Percentiles rank a stretch among this genome's conserved stretches.
Evolutionary conservation across 148 eudicot species (phyloP).

Genomic region (Rhododendron molle): DNA sequence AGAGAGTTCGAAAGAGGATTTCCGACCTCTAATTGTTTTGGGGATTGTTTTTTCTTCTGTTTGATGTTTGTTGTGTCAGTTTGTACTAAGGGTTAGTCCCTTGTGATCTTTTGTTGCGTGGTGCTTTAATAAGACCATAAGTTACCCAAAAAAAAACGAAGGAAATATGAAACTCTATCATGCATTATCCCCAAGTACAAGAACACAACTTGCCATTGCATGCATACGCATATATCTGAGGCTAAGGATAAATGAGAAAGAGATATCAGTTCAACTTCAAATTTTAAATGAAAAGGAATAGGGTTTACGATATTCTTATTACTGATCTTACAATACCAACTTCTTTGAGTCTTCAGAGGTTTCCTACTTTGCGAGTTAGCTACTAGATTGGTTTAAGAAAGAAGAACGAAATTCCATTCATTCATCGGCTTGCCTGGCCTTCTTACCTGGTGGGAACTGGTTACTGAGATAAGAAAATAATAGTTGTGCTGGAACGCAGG

Average conservation of each 20-base stretch:
- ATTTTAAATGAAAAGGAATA: neutral
- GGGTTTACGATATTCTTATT: neutral
- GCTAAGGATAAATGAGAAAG: neutral
- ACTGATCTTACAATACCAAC: neutral
- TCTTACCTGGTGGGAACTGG: too few relatives aligned
- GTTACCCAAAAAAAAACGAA: too few relatives aligned
- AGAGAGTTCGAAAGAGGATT: too few relatives aligned
- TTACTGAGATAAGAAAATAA: neutral
- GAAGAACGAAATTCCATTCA: neutral
- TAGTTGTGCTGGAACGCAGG: too few relatives aligned
- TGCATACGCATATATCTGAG: neutral
- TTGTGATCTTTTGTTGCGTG: too few relatives aligned
- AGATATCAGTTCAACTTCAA: neutral
- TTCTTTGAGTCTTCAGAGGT: neutral
- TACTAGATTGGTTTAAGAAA: neutral
- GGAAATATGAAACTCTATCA: neutral
- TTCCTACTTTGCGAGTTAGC: neutral
- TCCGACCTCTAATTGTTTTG: too few relatives aligned
- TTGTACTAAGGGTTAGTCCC: too few relatives aligned
- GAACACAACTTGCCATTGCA: neutral
- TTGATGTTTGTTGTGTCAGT: too few relatives aligned
- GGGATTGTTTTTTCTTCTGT: too few relatives aligned
- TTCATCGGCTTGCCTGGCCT: neutral
- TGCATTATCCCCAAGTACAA: neutral
- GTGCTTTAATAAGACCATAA: too few relatives aligned